Conservation (phyloP, 768 basidiomycete genomes). For the Ephemerocybe angulata region DNA sequence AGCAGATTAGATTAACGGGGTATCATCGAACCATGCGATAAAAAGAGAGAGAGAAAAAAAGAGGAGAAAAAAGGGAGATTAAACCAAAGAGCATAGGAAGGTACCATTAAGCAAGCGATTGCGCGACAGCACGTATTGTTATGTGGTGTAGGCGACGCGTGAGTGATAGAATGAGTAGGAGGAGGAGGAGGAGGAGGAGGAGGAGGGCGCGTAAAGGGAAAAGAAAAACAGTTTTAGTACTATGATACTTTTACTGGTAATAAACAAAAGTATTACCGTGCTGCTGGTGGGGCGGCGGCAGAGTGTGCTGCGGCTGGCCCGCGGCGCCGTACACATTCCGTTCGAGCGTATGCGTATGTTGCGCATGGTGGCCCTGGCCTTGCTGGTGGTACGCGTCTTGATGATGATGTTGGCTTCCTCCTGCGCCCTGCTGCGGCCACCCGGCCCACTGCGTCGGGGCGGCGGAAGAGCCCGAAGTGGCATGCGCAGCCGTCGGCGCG, state of each 20-base stretch:
- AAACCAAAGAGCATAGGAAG: background rate
- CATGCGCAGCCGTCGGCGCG: no score
- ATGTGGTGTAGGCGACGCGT: background rate
- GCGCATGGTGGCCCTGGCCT: background rate
- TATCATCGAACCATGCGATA: constrained; percentile 5
- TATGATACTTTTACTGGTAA: constrained; percentile 29
- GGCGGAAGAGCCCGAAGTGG: no score
- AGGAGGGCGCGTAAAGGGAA: background rate
- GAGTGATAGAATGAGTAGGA: background rate
- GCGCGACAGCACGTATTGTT: no score
- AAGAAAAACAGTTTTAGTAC: constrained; percentile 25
- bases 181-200: background rate
- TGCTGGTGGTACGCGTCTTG: background rate
- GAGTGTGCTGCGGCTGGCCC: constrained; percentile 16
- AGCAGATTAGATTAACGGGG: constrained; percentile 5
- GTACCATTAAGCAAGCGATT: background rate
- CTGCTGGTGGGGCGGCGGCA: constrained; percentile 11
- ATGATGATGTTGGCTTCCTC: no score
- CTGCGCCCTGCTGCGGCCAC: no score
- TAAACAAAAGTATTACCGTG: constrained; percentile 30
- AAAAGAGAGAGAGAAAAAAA: background rate
- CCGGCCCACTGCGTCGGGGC: no score
- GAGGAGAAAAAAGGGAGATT: background rate
- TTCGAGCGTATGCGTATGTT: background rate
- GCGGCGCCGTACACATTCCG: no score